Percentiles rank a stretch among this genome's conserved stretches.
These are phyloP conservation scores for Dacryopinax primogenitus DNA, from an alignment of 768 basidiomycete genomes.

Conservation along the genomic window DNA sequence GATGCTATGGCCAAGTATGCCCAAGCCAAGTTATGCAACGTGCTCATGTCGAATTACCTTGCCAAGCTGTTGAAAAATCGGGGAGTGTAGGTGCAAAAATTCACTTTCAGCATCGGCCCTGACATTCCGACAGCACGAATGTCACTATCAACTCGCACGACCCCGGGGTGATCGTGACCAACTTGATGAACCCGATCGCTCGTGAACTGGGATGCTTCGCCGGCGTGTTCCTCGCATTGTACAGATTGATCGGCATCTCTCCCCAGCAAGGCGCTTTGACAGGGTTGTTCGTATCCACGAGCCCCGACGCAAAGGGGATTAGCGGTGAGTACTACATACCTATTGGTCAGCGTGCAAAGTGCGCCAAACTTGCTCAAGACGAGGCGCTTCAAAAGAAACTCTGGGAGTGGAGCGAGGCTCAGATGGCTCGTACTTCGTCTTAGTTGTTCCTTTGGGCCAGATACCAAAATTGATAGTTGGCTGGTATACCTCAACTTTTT, in stretches of 20 bases:
- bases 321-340: slow-evolving; percentile 1
- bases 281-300: background rate
- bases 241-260: background rate
- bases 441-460: background rate
- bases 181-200: background rate
- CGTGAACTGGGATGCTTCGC: slow-evolving; percentile 4
- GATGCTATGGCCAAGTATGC: background rate
- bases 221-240: background rate
- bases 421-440: background rate
- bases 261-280: background rate
- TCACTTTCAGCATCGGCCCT: background rate
- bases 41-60: background rate
- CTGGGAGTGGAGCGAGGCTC: slow-evolving; percentile 3
- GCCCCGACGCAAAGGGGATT: background rate
- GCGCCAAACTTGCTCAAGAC: background rate
- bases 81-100: background rate
- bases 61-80: background rate
- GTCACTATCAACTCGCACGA: background rate
- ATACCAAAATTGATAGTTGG: background rate
- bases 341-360: background rate
- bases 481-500: background rate
- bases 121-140: background rate
- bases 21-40: background rate
- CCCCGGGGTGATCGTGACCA: background rate
- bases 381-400: background rate